These are phyloP conservation scores for Thuja plicata DNA, from an alignment of 83 land plant genomes.

Conservation along the genomic window DNA sequence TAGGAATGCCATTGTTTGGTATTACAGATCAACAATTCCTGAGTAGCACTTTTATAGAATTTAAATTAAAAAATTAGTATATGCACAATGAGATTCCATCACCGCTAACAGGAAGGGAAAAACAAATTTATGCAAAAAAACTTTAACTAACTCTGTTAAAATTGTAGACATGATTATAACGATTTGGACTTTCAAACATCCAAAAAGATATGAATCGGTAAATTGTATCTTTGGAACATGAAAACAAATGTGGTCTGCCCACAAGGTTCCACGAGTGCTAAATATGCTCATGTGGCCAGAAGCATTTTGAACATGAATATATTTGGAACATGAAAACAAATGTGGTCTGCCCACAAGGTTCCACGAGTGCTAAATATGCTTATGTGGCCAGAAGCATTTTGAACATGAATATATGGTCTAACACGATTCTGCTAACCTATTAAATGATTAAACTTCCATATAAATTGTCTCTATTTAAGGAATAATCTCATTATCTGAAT, in stretches of 20 bases:
- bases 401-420: not conserved
- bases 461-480: not conserved
- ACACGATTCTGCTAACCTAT: not conserved
- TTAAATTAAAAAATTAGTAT: not conserved
- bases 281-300: not conserved
- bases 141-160: too few species aligned
- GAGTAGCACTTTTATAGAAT: not conserved
- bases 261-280: not conserved
- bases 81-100: not conserved
- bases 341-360: not conserved
- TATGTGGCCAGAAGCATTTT: not conserved
- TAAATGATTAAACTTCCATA: not conserved
- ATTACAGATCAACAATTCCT: not conserved
- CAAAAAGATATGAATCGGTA: not conserved
- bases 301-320: not conserved
- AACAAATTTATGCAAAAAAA: not conserved
- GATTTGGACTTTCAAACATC: not conserved
- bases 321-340: not conserved
- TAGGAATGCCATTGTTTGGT: not conserved
- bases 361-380: not conserved
- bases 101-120: not conserved
- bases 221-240: not conserved
- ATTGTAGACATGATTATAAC: not conserved
- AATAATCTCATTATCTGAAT: not conserved
- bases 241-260: not conserved